A percentile compares a stretch with the other conserved stretches of the same genome.
These are phyloP conservation scores for Claviceps arundinis DNA, from an alignment of 2,329 filamentous ascomycete species.

Conservation along the genomic window DNA sequence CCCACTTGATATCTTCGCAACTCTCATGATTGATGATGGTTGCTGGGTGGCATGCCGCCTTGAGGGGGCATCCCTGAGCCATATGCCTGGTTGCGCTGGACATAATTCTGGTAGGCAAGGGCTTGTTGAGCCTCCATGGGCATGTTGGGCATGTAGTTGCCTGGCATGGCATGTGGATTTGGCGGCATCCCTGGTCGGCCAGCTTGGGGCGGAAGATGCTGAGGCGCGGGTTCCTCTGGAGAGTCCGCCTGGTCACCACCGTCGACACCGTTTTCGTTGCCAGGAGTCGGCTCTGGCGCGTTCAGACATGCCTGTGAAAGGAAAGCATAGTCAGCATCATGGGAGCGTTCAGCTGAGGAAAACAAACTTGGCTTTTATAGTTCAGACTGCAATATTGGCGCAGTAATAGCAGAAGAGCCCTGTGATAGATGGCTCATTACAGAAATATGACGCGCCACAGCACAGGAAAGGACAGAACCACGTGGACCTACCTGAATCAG, in stretches of 20 bases:
- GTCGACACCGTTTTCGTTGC: conserved; percentile 70
- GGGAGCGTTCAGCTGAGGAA: no score
- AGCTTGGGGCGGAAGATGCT: conserved; percentile 54
- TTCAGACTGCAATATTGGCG: no score
- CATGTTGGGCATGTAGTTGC: conserved; percentile 49
- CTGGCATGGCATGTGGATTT: conserved; percentile 45
- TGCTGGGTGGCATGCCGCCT: conserved; percentile 67
- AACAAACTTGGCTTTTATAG: no score
- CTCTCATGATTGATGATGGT: conserved; percentile 61
- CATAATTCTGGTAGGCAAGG: conserved; percentile 71
- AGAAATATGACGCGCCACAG: no score
- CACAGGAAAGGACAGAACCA: no score
- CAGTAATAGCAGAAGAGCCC: no score
- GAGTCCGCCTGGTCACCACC: conserved; percentile 70
- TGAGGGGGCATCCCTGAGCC: conserved; percentile 70
- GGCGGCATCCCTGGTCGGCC: conserved; percentile 53
- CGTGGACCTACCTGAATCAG: conserved; percentile 66
- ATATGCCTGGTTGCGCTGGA: conserved; percentile 54
- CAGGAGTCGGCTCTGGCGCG: conserved; percentile 75
- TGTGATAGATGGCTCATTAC: no score
- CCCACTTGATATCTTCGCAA: conserved; percentile 9
- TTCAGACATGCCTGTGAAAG: conserved; percentile 77
- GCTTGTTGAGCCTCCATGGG: conserved; percentile 66
- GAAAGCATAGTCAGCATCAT: conserved; percentile 1
- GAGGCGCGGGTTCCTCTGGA: conserved; percentile 73